Evolutionary conservation across 768 basidiomycete genomes (phyloP), one percentile per base, ranked within the genome.

Genomic region (Kwoniella sp.): DNA sequence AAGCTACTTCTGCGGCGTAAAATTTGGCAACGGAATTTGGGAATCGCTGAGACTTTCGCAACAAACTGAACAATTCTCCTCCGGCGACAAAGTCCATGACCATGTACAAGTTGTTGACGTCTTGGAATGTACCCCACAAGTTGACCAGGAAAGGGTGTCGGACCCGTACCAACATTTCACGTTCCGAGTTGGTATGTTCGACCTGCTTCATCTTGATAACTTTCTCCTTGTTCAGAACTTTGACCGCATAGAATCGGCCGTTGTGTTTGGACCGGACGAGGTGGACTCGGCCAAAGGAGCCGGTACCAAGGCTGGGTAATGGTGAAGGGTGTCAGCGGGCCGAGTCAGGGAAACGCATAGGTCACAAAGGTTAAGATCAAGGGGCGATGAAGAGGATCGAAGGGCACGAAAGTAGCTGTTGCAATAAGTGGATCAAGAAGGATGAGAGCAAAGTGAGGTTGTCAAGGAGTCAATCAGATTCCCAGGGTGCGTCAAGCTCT

Each of bases 221-320:
- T 77, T 91, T 89, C 65, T 94, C 92, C 79, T 97, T 97, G 82
- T 85, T 89, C 67, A 97, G 83, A 8, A 97, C 92, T 79, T 97
- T 97, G 84, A 95, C 87, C 53, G 94, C 94, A 77, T 95, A 97
- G 80, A 91, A 94, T 17, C 94, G 89, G n/a, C 90, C 84, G 77
- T 95, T 96, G 77, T 95, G 91, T 81, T 88, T 90, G 79, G 91
- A 93, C 64, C 90, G 87, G 27, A 92, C 92, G 33, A 80, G 75
- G 55, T 80, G 79, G 19, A 80, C 79, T n/a, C 79, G 77, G 33
- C 79, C 79, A 50, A 80, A 80, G 1, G 79, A 80, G 2, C 79
- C 79, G 4, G 79, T 80, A 15, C 79, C 79, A 47, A 80, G 71
- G 1, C 78, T 79, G 40, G 3, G 17, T 21, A 33, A 44, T 1